These are phyloP conservation scores for Monosporozyma servazzii DNA, from an alignment of 805 yeast species.

Conservation along the genomic window DNA sequence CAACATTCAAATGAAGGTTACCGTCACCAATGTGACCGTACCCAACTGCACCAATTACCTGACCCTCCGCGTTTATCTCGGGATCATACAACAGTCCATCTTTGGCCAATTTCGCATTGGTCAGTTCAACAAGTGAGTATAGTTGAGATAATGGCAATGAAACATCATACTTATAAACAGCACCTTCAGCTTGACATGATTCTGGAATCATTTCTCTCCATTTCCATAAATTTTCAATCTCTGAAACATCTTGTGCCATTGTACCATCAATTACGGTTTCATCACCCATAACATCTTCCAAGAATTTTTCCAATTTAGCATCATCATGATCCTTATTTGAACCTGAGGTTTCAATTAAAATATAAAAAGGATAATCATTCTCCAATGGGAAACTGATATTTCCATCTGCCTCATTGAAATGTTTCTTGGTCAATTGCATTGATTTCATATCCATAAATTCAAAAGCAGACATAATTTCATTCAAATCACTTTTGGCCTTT, in stretches of 20 bases:
- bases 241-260: slow-evolving; percentile 91
- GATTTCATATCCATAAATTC: slow-evolving; percentile 83
- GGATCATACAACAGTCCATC: slow-evolving; percentile 52
- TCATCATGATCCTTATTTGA: slow-evolving; percentile 90
- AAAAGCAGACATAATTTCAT: slow-evolving; percentile 84
- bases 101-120: slow-evolving; percentile 48
- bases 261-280: slow-evolving; percentile 88
- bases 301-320: slow-evolving; percentile 74
- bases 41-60: slow-evolving; percentile 79
- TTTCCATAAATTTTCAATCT: slow-evolving; percentile 72
- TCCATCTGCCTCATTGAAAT: slow-evolving; percentile 35
- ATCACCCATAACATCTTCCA: slow-evolving; percentile 76
- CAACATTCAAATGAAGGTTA: slow-evolving; percentile 86
- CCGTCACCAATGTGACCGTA: slow-evolving; percentile 99
- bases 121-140: slow-evolving; percentile 75
- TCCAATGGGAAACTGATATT: slow-evolving; percentile 63
- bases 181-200: slow-evolving; percentile 76
- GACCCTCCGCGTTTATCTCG: background rate
- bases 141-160: slow-evolving; percentile 77
- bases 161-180: slow-evolving; percentile 95
- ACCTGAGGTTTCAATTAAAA: slow-evolving; percentile 92
- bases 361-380: slow-evolving; percentile 76
- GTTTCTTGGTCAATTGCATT: slow-evolving; percentile 53
- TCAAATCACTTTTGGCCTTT: slow-evolving; percentile 65
- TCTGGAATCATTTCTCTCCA: slow-evolving; percentile 96